phyloP scores from a whole-genome alignment of 1,139 yeast genomes.

The Taphrina wiesneri region DNA sequence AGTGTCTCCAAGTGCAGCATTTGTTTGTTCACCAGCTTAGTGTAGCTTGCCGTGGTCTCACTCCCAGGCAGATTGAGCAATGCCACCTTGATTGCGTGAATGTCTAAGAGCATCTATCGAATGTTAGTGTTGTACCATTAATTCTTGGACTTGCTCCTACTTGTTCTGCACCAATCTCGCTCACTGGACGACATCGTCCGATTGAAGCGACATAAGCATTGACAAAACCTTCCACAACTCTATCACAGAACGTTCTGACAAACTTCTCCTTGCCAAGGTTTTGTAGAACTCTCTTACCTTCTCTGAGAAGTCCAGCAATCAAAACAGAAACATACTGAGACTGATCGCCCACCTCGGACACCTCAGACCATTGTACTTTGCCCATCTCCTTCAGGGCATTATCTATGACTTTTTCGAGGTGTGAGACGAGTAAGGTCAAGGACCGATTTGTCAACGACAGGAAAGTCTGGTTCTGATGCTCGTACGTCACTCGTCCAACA shows the following conservation, averaged over 20 bases:
- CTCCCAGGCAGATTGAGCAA: slow-evolving; percentile 56
- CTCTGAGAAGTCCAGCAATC: slow-evolving; percentile 36
- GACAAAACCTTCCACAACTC: slow-evolving; percentile 66
- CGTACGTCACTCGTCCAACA: slow-evolving; percentile 53
- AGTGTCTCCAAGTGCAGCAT: slow-evolving; percentile 61
- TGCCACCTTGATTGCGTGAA: slow-evolving; percentile 61
- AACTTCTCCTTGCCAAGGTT: slow-evolving; percentile 70
- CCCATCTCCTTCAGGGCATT: slow-evolving; percentile 83
- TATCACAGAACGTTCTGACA: slow-evolving; percentile 71
- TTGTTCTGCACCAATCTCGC: slow-evolving; percentile 75
- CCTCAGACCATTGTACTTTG: slow-evolving; percentile 71
- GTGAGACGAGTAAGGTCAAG: slow-evolving; percentile 58
- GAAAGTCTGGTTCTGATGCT: slow-evolving; percentile 58
- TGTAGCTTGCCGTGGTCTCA: slow-evolving; percentile 44
- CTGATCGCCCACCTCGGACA: slow-evolving; percentile 65
- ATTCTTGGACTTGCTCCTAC: slow-evolving; percentile 5
- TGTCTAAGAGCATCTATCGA: slow-evolving; percentile 60
- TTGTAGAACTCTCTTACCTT: slow-evolving; percentile 54
- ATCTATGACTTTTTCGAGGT: slow-evolving; percentile 63
- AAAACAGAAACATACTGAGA: slow-evolving; percentile 48
- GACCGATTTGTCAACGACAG: slow-evolving; percentile 61
- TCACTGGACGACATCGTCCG: slow-evolving; percentile 62
- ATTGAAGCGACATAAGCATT: slow-evolving; percentile 61
- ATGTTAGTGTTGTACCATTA: background rate
- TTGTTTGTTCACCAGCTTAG: slow-evolving; percentile 54